Conservation (phyloP, 495 filamentous ascomycete genomes). For the Talaromyces wortmannii region DNA sequence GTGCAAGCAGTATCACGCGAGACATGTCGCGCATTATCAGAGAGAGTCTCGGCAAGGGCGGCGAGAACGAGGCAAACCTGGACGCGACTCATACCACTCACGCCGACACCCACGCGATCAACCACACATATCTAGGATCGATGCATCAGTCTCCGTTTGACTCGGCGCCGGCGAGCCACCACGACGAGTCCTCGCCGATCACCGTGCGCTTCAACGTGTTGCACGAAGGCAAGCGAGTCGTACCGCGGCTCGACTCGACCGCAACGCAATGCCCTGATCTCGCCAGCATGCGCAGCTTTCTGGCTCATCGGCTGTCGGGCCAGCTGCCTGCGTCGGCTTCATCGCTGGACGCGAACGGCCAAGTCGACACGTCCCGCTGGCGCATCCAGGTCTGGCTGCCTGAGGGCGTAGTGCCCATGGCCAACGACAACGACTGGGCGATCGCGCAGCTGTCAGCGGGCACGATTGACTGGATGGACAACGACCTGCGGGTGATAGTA, state of each 20-base stretch:
- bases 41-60: conserved; percentile 21
- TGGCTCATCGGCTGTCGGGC: conserved; percentile 25
- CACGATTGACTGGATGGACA: conserved; percentile 48
- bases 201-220: conserved; percentile 35
- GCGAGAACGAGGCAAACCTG: neutral
- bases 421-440: conserved; percentile 38
- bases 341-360: neutral
- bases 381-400: conserved; percentile 34
- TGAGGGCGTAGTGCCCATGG: conserved; percentile 27
- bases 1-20: conserved; percentile 35
- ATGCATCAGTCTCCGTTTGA: neutral
- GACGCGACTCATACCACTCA: neutral
- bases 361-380: conserved; percentile 14
- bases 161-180: neutral
- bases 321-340: conserved; percentile 21
- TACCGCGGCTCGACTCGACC: conserved; percentile 29
- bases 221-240: conserved; percentile 31
- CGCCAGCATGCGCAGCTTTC: conserved; percentile 18
- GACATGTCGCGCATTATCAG: conserved; percentile 37
- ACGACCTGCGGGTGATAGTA: conserved; percentile 37
- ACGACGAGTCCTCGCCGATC: conserved; percentile 11
- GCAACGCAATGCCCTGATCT: conserved; percentile 29
- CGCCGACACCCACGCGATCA: neutral
- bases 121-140: neutral
- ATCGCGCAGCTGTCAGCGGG: conserved; percentile 33